Conservation (phyloP, 345 rosid species). For the Eucalyptus cladocalyx region DNA sequence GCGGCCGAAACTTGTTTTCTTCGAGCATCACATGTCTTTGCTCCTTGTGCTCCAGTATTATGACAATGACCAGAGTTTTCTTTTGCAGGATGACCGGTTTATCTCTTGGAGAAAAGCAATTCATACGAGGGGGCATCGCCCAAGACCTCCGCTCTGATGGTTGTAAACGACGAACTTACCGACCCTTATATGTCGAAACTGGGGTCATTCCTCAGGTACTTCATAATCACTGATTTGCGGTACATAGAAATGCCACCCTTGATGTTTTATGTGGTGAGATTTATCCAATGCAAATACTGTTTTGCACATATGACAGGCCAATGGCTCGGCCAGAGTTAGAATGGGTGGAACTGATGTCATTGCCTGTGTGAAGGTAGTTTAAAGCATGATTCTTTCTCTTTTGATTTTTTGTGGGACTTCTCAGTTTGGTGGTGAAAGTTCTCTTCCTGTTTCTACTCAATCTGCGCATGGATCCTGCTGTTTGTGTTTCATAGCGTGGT, state of each 20-base stretch:
- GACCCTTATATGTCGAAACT: conserved; percentile 61
- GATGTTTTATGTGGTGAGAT: background rate
- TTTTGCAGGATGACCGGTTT: conserved; percentile 58
- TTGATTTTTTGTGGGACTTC: background rate
- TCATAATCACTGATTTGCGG: background rate
- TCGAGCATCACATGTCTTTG: background rate
- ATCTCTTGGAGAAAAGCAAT: conserved; percentile 59
- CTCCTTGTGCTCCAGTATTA: background rate
- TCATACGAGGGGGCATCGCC: conserved; percentile 74
- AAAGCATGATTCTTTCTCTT: background rate
- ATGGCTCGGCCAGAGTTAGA: conserved; percentile 81
- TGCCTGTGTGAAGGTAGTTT: conserved; percentile 85
- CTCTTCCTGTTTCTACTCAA: background rate
- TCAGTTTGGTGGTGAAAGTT: background rate
- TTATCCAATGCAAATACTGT: background rate
- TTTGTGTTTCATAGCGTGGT: background rate
- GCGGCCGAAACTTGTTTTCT: background rate
- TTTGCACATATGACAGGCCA: conserved; percentile 35
- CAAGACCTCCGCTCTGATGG: conserved; percentile 80
- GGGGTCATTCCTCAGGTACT: conserved; percentile 85
- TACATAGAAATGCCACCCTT: background rate
- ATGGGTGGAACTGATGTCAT: conserved; percentile 82
- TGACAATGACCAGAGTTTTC: background rate
- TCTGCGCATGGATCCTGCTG: accelerated
- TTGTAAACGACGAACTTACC: conserved; percentile 50